Conservation (phyloP, 306 rosid species). For the Dalbergia cultrata region DNA sequence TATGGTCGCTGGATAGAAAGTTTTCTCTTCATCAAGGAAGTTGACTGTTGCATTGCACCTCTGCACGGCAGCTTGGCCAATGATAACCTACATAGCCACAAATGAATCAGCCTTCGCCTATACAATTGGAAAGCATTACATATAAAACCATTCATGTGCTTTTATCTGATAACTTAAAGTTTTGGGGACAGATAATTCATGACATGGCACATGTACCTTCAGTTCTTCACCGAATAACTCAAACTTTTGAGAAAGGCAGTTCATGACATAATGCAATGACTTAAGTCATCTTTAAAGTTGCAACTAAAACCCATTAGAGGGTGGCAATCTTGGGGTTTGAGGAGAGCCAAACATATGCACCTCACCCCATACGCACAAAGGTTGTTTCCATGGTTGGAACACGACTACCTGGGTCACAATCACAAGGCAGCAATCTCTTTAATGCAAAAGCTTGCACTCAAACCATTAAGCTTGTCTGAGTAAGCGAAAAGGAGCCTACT, state of each 20-base stretch:
- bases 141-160: background rate
- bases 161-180: background rate
- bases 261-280: background rate
- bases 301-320: background rate
- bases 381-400: no score
- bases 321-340: no score
- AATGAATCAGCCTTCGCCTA: constrained; percentile 13
- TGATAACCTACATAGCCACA: constrained; percentile 61
- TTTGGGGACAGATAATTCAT: background rate
- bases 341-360: no score
- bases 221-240: background rate
- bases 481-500: background rate
- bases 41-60: constrained; percentile 74
- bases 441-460: no score
- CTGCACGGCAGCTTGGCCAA: constrained; percentile 77
- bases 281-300: background rate
- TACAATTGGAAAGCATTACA: background rate
- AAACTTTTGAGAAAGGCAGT: background rate
- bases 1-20: constrained; percentile 63
- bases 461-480: background rate
- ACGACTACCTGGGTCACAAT: no score
- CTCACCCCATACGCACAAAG: no score
- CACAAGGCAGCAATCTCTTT: no score
- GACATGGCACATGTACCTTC: background rate
- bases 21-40: constrained; percentile 53